These are phyloP conservation scores for Coemansia sp. DNA, from an alignment of 192 early-diverging fungal species.

Conservation along the genomic window DNA sequence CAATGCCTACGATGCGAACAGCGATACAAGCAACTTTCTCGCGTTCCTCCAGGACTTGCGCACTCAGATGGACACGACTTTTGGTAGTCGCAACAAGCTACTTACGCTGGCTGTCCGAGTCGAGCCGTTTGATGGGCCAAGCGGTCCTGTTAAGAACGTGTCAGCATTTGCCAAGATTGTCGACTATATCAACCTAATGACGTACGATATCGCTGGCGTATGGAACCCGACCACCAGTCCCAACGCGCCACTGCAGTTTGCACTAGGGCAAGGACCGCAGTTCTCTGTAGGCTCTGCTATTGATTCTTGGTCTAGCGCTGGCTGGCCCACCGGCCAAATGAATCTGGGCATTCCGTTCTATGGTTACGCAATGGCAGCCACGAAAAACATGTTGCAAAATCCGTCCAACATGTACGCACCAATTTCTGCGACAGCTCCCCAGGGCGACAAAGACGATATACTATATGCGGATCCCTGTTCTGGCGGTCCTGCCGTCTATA, in stretches of 20 bases:
- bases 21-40: slow-evolving; percentile 66
- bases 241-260: slow-evolving; percentile 57
- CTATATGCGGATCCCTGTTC: slow-evolving; percentile 57
- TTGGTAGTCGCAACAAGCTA: slow-evolving; percentile 47
- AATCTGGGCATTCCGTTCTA: slow-evolving; percentile 62
- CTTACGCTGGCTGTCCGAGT: slow-evolving; percentile 66
- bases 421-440: slow-evolving; percentile 26
- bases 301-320: slow-evolving; percentile 53
- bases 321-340: slow-evolving; percentile 59
- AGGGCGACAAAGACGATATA: slow-evolving; percentile 58
- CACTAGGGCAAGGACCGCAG: slow-evolving; percentile 10
- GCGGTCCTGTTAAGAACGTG: slow-evolving; percentile 55
- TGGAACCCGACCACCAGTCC: slow-evolving; percentile 60
- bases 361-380: slow-evolving; percentile 40
- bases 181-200: slow-evolving; percentile 68
- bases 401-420: slow-evolving; percentile 21
- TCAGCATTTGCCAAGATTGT: slow-evolving; percentile 60
- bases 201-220: slow-evolving; percentile 60
- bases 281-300: slow-evolving; percentile 49
- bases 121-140: slow-evolving; percentile 58
- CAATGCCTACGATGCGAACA: slow-evolving; percentile 52
- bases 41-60: slow-evolving; percentile 62
- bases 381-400: slow-evolving; percentile 10
- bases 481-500: slow-evolving; percentile 41
- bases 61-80: slow-evolving; percentile 50